phyloP scores from a whole-genome alignment of 2,329 filamentous ascomycete species.

The Hymenotorrendiella dingleyae region DNA sequence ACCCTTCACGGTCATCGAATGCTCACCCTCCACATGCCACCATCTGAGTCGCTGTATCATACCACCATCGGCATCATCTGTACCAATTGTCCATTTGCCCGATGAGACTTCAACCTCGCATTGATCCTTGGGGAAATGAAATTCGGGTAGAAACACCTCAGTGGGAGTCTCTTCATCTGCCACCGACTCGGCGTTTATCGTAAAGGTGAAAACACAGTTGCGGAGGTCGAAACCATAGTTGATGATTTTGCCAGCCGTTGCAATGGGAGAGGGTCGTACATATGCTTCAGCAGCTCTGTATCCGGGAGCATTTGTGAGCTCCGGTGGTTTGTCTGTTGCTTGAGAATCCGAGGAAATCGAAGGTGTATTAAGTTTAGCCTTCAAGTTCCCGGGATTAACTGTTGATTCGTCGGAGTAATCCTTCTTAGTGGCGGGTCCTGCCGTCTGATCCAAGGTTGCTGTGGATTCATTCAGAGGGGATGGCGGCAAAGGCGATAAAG shows the following conservation, averaged over 20 bases:
- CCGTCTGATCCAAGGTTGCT: slow-evolving; percentile 38
- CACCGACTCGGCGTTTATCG: slow-evolving; percentile 54
- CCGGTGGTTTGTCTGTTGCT: slow-evolving; percentile 45
- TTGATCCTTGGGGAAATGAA: slow-evolving; percentile 76
- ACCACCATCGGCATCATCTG: slow-evolving; percentile 62
- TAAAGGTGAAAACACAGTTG: slow-evolving; percentile 70
- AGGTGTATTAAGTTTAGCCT: slow-evolving; percentile 61
- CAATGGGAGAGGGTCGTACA: slow-evolving; percentile 75
- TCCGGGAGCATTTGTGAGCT: slow-evolving; percentile 60
- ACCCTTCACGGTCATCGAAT: slow-evolving; percentile 71
- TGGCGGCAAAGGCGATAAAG: slow-evolving; percentile 44
- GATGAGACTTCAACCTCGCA: slow-evolving; percentile 70
- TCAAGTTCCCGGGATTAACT: slow-evolving; percentile 71
- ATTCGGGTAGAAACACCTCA: slow-evolving; percentile 80
- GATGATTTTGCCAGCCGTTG: slow-evolving; percentile 64
- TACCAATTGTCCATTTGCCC: slow-evolving; percentile 84
- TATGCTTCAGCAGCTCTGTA: slow-evolving; percentile 91
- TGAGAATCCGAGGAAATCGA: slow-evolving; percentile 61
- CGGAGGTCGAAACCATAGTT: slow-evolving; percentile 77
- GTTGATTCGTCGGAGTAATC: slow-evolving; percentile 46
- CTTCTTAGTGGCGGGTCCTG: slow-evolving; percentile 32
- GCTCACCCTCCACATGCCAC: slow-evolving; percentile 88
- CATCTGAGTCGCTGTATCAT: slow-evolving; percentile 74
- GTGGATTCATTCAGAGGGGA: slow-evolving; percentile 40
- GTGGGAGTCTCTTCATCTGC: slow-evolving; percentile 65